phyloP scores from a whole-genome alignment of 2,329 filamentous ascomycete genomes.

The Fusarium globosum region DNA sequence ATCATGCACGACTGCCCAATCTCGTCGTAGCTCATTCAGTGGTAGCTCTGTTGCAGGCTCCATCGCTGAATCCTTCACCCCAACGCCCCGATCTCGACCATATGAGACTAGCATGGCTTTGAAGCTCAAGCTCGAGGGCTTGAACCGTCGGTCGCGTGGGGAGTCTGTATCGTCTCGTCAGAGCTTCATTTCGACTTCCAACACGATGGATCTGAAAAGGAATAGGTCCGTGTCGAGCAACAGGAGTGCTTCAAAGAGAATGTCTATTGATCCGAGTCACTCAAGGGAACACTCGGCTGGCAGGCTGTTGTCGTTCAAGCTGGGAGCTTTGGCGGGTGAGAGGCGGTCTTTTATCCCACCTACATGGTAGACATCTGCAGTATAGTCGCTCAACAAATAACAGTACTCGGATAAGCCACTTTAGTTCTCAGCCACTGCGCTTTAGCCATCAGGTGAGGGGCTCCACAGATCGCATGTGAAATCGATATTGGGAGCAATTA shows the following conservation, averaged over 20 bases:
- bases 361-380: not conserved
- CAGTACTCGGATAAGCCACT: not conserved
- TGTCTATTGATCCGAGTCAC: not conserved
- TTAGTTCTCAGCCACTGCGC: not conserved
- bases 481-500: too few species aligned
- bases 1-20: not conserved
- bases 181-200: constrained; percentile 1
- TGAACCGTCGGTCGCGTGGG: constrained; percentile 16
- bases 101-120: constrained; percentile 4
- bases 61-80: not conserved
- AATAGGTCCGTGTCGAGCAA: constrained; percentile 12
- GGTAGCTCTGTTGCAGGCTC: constrained; percentile 3
- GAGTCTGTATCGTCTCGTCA: constrained; percentile 2
- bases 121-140: constrained; percentile 1
- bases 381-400: not conserved
- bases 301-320: constrained; percentile 30
- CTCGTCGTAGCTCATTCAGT: constrained; percentile 19
- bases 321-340: constrained; percentile 28
- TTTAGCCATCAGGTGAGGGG: too few species aligned
- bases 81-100: not conserved
- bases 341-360: not conserved
- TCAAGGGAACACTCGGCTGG: constrained; percentile 20
- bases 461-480: too few species aligned
- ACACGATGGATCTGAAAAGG: not conserved
- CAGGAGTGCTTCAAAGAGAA: constrained; percentile 9